Evolutionary conservation across 169 alveolate species (phyloP).

Genomic region (Cryptosporidium ubiquitum): DNA sequence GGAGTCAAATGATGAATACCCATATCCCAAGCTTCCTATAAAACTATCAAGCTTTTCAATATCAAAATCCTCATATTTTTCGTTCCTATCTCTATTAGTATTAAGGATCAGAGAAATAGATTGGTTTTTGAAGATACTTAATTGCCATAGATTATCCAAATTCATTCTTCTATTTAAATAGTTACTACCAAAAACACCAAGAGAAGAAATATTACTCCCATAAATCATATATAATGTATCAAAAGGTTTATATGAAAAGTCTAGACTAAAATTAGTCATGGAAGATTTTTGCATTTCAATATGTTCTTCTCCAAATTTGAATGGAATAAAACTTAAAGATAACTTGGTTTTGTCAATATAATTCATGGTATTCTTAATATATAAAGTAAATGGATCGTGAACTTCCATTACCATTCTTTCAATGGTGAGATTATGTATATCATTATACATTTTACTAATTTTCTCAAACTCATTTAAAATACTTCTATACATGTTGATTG

Average conservation of each 20-base stretch:
- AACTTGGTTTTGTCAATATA: neutral
- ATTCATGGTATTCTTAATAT: neutral
- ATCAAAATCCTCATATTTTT: neutral
- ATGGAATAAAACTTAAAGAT: constrained; percentile 35
- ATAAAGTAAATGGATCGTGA: constrained; percentile 50
- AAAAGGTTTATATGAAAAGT: neutral
- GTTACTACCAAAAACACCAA: constrained; percentile 58
- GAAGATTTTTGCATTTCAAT: neutral
- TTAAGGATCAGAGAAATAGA: neutral
- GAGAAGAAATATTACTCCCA: constrained; percentile 39
- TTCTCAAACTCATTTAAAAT: neutral
- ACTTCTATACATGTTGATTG: constrained; percentile 14
- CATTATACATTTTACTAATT: neutral
- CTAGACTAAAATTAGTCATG: neutral
- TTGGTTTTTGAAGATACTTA: constrained; percentile 7
- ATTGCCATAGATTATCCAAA: constrained; percentile 17
- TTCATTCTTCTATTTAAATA: constrained; percentile 25
- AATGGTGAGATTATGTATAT: neutral
- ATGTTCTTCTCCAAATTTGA: constrained; percentile 4
- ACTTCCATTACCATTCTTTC: neutral
- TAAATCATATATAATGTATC: constrained; percentile 10
- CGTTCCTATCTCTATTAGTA: neutral
- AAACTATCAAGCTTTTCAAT: constrained; percentile 21
- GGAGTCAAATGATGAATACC: constrained; percentile 42
- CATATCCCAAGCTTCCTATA: constrained; percentile 65